phyloP scores from a whole-genome alignment of 768 basidiomycete genomes.

The Boletus pseudopeckii region DNA sequence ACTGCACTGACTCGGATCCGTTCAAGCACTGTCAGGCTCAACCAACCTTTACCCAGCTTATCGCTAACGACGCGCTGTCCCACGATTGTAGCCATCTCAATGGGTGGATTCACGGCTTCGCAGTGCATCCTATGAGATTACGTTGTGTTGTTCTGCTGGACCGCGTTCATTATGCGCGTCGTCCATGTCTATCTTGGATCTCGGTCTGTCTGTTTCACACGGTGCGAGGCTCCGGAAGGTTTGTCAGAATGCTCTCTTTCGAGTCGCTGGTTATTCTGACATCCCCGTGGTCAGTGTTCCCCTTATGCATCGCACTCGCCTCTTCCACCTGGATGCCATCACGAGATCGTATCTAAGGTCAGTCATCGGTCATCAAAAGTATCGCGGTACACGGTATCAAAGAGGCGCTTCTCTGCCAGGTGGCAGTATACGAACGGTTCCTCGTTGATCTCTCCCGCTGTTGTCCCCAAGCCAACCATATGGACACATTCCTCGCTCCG shows the following conservation, averaged over 20 bases:
- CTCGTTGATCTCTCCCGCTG: not conserved
- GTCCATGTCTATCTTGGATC: constrained; percentile 2
- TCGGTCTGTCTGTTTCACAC: constrained; percentile 2
- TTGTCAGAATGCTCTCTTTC: not conserved
- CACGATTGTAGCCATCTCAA: not conserved
- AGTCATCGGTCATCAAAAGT: not conserved
- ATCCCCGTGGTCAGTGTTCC: constrained; percentile 4
- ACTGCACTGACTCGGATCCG: not conserved
- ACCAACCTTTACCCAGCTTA: not conserved
- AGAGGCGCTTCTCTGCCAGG: not conserved
- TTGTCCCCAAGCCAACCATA: not conserved
- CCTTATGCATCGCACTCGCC: not conserved
- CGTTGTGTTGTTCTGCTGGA: not conserved
- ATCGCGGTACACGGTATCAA: not conserved
- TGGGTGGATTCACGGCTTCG: constrained; percentile 7
- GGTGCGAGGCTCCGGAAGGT: not conserved
- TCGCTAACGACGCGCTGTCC: not conserved
- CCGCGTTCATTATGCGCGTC: not conserved
- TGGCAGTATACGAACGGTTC: not conserved
- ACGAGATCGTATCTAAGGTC: not conserved
- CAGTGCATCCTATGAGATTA: not conserved
- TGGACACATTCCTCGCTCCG: not conserved
- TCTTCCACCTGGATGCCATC: not conserved
- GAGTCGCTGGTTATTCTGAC: not conserved
- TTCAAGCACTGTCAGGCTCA: not conserved